Evolutionary conservation across 345 rosid genomes (phyloP).

Genomic region (Arabidopsis arenosa): DNA sequence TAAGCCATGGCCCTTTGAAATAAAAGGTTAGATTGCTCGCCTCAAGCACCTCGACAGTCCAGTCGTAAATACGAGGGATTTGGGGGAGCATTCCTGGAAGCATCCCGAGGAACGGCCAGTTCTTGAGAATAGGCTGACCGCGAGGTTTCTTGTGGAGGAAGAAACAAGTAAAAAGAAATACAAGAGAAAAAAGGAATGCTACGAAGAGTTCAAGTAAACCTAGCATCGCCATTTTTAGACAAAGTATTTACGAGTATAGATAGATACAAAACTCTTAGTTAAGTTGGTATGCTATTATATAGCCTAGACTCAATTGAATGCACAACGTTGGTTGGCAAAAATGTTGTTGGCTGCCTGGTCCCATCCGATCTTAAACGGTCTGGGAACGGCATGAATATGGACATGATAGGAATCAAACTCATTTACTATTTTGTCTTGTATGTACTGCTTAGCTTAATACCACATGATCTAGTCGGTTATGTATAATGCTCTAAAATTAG

Average conservation of each 20-base stretch:
- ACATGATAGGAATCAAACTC: neutral
- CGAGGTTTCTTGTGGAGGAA: constrained; percentile 23
- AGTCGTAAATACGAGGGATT: neutral
- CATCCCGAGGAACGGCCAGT: constrained; percentile 31
- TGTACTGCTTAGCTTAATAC: neutral
- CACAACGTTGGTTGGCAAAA: neutral
- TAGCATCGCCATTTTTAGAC: neutral
- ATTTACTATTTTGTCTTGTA: neutral
- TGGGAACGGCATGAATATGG: no score
- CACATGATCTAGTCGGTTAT: neutral
- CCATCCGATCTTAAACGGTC: neutral
- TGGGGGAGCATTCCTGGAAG: constrained; percentile 8
- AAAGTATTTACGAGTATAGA: neutral
- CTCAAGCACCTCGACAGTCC: neutral
- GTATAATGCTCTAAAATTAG: no score
- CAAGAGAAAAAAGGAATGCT: neutral
- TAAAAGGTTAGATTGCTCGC: neutral
- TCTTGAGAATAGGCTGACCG: neutral
- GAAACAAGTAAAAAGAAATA: neutral
- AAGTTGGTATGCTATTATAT: neutral
- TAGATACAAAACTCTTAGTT: neutral
- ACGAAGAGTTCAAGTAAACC: neutral
- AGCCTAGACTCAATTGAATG: neutral
- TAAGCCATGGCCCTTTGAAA: constrained; percentile 21
- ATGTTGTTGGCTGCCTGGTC: neutral